A percentile compares a stretch with the other conserved stretches of the same genome.
Conservation (phyloP, 306 rosid genomes). For the Styphnolobium japonicum region DNA sequence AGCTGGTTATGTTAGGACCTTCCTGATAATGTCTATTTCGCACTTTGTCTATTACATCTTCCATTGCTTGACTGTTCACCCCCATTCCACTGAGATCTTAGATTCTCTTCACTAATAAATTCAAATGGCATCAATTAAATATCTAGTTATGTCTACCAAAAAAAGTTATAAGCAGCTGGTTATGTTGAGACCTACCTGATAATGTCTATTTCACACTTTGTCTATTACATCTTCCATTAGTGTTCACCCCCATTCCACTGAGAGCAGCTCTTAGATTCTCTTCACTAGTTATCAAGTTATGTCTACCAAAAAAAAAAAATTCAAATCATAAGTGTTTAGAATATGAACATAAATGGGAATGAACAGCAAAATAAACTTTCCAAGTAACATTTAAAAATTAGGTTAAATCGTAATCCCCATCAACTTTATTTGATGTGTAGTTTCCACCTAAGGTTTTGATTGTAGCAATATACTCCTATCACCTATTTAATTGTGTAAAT, state of each 20-base stretch:
- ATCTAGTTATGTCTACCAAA: no score
- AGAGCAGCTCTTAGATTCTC: slow-evolving; percentile 79
- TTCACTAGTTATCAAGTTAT: no score
- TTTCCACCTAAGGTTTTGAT: not conserved
- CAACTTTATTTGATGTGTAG: not conserved
- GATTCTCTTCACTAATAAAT: slow-evolving; percentile 77
- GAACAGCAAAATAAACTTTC: not conserved
- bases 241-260: slow-evolving; percentile 75
- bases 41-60: slow-evolving; percentile 81
- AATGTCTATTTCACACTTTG: slow-evolving; percentile 86
- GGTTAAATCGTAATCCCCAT: not conserved
- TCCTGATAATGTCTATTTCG: slow-evolving; percentile 93
- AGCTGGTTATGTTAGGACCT: slow-evolving; percentile 37
- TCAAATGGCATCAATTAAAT: slow-evolving; percentile 23
- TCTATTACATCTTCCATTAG: slow-evolving; percentile 71
- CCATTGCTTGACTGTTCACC: slow-evolving; percentile 65
- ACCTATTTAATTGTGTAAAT: not conserved
- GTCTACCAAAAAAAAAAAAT: not conserved
- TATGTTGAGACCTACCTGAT: slow-evolving; percentile 73
- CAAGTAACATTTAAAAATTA: not conserved
- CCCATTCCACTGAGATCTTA: slow-evolving; percentile 79
- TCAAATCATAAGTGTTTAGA: no score
- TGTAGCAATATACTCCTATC: not conserved
- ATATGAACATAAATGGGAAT: slow-evolving; percentile 12
- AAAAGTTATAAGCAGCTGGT: slow-evolving; percentile 7